Evolutionary conservation across 176 grass and related monocot genomes (phyloP), one percentile per base, ranked within the genome.

Genomic region (Hordeum vulgare): DNA sequence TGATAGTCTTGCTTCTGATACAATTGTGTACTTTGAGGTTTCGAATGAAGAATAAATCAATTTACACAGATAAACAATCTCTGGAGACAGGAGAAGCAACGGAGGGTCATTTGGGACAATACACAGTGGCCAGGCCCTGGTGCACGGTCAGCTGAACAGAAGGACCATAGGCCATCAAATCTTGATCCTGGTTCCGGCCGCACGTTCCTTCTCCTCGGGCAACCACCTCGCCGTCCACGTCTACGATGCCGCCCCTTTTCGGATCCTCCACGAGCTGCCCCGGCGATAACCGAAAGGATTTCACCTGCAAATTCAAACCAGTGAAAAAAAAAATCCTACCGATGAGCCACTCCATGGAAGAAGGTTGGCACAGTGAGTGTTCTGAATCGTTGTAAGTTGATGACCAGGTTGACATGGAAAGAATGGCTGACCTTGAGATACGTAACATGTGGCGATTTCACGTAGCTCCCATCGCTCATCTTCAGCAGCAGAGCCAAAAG

Each of bases 211-310:
- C 84, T 66, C 92, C 90, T 75, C 88, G 93, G 3, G 95, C 86
- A 81, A 98, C 88, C 36, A 90, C 90, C 86, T 97, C 95, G 7
- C 92, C 95, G 25, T 97, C 95, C 26, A 86, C 88, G 61, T 97
- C 95, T 75, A 97, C 24, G 60, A 94, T 97, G 28, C 95, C 92
- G 24, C 88, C 86, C 44, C 53, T 84, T 51, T 44, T 78, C 0
- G 74, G 67, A 63, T 94, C 77, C 51, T 81, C 92, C 2, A 93
- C 84, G 41, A 78, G 84, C 37, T 37, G 70, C 0, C 92, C 92
- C 10, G 92, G 86, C 25, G 86, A 85, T 69, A 97, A 75, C 44
- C 42, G 45, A 42, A 97, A 89, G 3, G 86, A 75, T 84, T 66
- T 88, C 23, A 89, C 88, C 95, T 97, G 87, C 25, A 83, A 84